Evolutionary conservation across 2,329 filamentous ascomycete genomes (phyloP).

Genomic region (Colletotrichum sp.): DNA sequence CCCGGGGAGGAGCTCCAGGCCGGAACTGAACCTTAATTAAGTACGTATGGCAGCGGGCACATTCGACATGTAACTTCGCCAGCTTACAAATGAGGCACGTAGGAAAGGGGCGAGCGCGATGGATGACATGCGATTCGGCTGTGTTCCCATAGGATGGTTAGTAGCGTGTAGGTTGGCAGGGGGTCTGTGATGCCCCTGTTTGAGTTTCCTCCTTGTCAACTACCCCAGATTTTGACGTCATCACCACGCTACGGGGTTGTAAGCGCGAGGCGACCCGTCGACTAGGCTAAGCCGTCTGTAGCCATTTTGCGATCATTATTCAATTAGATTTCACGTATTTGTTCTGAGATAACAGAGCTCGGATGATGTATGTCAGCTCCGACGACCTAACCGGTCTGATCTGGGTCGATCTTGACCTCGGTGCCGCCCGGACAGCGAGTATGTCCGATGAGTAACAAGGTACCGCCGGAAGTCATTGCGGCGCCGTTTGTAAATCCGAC

Average conservation of each 20-base stretch:
- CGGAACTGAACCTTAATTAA: not conserved
- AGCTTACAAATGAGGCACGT: slow-evolving; percentile 4
- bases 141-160: not conserved
- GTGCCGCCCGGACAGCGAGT: not conserved
- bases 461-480: not conserved
- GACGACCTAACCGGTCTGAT: not conserved
- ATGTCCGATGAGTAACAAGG: not conserved
- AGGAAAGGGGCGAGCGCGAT: not conserved
- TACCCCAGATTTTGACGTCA: slow-evolving; percentile 16
- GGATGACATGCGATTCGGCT: not conserved
- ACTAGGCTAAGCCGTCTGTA: not conserved
- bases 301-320: not conserved
- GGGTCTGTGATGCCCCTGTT: not conserved
- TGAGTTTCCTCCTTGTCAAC: not conserved
- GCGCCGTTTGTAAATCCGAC: not conserved
- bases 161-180: not conserved
- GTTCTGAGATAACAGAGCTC: not conserved
- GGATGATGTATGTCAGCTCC: not conserved
- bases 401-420: not conserved
- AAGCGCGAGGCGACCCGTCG: not conserved
- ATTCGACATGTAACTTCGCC: no score
- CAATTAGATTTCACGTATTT: not conserved
- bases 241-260: not conserved
- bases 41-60: not conserved
- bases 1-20: not conserved